These are phyloP conservation scores for Botryosphaeria dothidea DNA, from an alignment of 2,329 filamentous ascomycete genomes.

Conservation along the genomic window DNA sequence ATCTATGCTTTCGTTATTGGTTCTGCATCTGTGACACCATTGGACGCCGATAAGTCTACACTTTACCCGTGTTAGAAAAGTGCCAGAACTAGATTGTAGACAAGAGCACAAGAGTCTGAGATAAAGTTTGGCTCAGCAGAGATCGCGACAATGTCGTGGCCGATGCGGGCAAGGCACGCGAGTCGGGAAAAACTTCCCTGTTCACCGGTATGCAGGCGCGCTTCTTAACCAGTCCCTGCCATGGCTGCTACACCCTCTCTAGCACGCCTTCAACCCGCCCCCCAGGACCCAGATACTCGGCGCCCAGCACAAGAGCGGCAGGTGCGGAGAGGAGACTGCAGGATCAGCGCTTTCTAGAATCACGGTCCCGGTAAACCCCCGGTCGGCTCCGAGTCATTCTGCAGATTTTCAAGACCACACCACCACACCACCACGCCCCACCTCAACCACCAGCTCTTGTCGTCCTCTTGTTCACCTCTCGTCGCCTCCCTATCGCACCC, in stretches of 20 bases:
- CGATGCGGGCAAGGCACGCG: not conserved
- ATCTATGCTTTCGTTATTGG: no score
- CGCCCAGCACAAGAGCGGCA: not conserved
- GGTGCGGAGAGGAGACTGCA: not conserved
- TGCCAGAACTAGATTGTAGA: not conserved
- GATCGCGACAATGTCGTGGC: not conserved
- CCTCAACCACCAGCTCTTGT: not conserved
- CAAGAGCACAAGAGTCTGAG: not conserved
- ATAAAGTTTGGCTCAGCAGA: not conserved
- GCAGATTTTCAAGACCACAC: constrained; percentile 1
- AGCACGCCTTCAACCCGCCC: not conserved
- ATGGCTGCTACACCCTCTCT: not conserved
- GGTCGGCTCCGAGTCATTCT: not conserved
- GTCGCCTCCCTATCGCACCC: not conserved
- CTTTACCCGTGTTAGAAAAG: not conserved
- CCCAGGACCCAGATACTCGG: not conserved
- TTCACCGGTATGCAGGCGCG: not conserved
- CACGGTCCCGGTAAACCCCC: not conserved
- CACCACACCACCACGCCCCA: not conserved
- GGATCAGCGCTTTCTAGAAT: constrained; percentile 10
- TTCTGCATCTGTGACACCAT: no score
- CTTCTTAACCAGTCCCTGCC: not conserved
- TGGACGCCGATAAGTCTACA: no score
- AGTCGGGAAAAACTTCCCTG: not conserved
- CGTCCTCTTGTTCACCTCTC: not conserved